Base-by-base conservation (phyloP, 805 yeast genomes). In the Monosporozyma aerobia region DNA sequence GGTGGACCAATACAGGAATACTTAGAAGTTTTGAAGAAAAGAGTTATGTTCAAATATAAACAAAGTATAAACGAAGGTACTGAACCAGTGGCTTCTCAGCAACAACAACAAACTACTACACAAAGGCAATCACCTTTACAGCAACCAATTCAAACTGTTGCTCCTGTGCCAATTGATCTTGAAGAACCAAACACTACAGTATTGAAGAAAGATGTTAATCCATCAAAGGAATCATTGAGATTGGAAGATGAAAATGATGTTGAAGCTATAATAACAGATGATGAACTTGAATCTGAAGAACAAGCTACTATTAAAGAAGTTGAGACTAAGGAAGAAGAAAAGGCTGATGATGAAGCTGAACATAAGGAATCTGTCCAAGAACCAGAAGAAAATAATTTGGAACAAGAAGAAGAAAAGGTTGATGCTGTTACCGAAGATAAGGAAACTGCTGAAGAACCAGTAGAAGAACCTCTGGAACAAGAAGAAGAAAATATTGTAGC, bases 1-100 rank as follows among this genome's bases (percentile, higher is more conserved):
- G 73, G 77, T 43, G 73, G 75, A 52, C 74, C 79, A 22, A 73
- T 74, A 37, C 70, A 69, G 44, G 72, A 69, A 48, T 74, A 75
- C 56, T 59, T 75, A 51, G 73, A 70, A 46, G 73, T 69, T 4
- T 62, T 73, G 48, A 71, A 72, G 47, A 63, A 59, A 45, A 72
- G 73, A 60, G 58, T 63, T 13, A n/a, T 59, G 54, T 51, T 53
- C 47, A 47, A 63, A 33, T 53, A 56, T 55, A 50, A 35, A 41
- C 53, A 52, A 50, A 50, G 30, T 35, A 30, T 39, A 44, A 29
- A 44, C 30, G 25, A 11, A n/a, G 37, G 16, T 44, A 22, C 3
- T 29, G 37, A 5, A n/a, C 47, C 37, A 5, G 23, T 39, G 25
- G 22, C 39, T 39, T 19, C 25, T 39, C 23, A 13, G 10, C 32